Evolutionary conservation across 2,329 filamentous ascomycete species (phyloP).

Genomic region (Apiospora aurea): DNA sequence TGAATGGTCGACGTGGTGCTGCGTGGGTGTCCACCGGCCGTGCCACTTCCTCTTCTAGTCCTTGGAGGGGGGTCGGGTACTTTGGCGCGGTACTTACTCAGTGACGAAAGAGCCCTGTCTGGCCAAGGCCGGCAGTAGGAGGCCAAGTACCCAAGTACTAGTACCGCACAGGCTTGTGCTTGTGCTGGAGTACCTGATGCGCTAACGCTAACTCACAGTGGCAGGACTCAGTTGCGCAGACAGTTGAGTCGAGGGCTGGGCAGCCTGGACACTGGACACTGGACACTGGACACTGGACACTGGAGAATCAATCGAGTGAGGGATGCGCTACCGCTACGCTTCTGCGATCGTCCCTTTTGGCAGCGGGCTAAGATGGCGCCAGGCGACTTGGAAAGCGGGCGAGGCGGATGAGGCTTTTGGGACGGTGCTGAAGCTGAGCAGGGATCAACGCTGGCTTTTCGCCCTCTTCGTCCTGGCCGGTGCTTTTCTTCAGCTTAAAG

Average conservation of each 20-base stretch:
- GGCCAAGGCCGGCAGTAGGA: no score
- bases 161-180: neutral
- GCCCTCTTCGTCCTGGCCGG: conserved; percentile 11
- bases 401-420: conserved; percentile 4
- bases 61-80: neutral
- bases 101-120: neutral
- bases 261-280: no score
- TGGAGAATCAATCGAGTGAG: neutral
- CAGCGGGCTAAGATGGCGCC: conserved; percentile 5
- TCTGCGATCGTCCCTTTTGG: conserved; percentile 17
- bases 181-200: neutral
- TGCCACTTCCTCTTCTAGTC: conserved; percentile 16
- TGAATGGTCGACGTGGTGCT: neutral
- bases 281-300: no score
- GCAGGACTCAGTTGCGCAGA: neutral
- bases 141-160: neutral
- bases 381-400: conserved; percentile 2
- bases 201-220: conserved; percentile 15
- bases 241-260: neutral
- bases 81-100: neutral
- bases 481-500: conserved; percentile 22
- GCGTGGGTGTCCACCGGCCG: conserved; percentile 8
- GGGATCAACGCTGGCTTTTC: conserved; percentile 14
- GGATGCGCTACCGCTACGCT: neutral
- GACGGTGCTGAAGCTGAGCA: conserved; percentile 17